Conservation (phyloP, 352 stramenopile genomes). For the Pythium oligandrum region DNA sequence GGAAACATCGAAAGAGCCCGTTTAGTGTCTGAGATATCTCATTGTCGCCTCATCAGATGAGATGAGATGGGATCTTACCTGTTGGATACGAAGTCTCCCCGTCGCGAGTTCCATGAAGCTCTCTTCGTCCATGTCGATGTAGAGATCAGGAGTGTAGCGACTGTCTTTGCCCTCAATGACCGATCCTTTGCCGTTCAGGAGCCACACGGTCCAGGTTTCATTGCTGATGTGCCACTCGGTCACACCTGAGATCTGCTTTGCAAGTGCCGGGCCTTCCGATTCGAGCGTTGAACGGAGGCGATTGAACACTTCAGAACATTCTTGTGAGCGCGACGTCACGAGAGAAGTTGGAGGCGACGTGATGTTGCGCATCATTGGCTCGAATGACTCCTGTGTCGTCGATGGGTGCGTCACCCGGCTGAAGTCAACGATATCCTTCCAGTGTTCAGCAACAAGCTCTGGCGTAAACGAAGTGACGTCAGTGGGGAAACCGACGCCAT, state of each 20-base stretch:
- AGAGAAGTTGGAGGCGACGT: slow-evolving; percentile 43
- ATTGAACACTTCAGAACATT: slow-evolving; percentile 57
- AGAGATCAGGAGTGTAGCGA: slow-evolving; percentile 44
- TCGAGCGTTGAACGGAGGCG: slow-evolving; percentile 41
- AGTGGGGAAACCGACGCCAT: slow-evolving; percentile 63
- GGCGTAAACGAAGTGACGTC: slow-evolving; percentile 49
- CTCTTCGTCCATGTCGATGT: slow-evolving; percentile 61
- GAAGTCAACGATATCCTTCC: slow-evolving; percentile 58
- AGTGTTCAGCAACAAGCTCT: slow-evolving; percentile 65
- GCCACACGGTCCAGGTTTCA: slow-evolving; percentile 55
- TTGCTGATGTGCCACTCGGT: slow-evolving; percentile 73
- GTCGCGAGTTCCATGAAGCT: slow-evolving; percentile 60
- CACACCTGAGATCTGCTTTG: slow-evolving; percentile 57
- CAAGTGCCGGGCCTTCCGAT: slow-evolving; percentile 30
- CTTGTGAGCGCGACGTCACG: slow-evolving; percentile 43
- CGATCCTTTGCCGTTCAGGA: slow-evolving; percentile 43
- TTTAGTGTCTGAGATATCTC: too few species aligned
- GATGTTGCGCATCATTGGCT: slow-evolving; percentile 73
- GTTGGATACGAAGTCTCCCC: slow-evolving; percentile 53
- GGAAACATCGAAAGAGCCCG: background rate
- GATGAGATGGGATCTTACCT: slow-evolving; percentile 19
- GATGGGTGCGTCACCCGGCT: slow-evolving; percentile 58
- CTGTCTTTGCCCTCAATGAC: slow-evolving; percentile 45
- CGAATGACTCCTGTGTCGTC: slow-evolving; percentile 70
- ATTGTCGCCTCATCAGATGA: background rate